Evolutionary conservation across 176 grass and related monocot genomes (phyloP), one percentile per base, ranked within the genome.

Genomic region (Aechmea fasciata): DNA sequence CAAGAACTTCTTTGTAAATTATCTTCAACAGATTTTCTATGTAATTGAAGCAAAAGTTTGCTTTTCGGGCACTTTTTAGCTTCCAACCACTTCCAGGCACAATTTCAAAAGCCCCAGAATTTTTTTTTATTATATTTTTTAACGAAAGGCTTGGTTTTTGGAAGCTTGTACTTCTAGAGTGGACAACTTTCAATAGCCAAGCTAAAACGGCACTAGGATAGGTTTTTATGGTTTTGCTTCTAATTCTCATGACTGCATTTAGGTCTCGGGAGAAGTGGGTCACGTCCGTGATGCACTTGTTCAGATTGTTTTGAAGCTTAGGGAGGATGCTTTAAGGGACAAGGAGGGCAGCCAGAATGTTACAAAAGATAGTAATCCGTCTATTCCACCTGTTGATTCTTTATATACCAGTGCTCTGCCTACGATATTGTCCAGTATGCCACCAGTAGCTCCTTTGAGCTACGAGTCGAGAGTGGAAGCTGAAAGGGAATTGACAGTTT

Each of bases 271-370:
- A 79, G 90, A 99, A 78, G 87, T 85, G 52, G 80, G 79, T 69
- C 90, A 74, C 63, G 72, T 99, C 69, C 85, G 89, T 84, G 87
- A 99, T 80, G 94, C 94, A 57, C 80, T 99, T 69, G 87, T 85
- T 78, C 90, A 99, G 70, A 87, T 99, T 64, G 76, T 93, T 71
- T 73, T 99, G 71, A 93, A 85, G 75, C 87, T 99, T 55, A 83
- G 94, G 79, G 94, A 99, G 70, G 94, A 90, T 79, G 84, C 82
- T 79, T 69, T 99, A 62, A 99, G 79, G 81, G 94, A 88, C 64
- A 93, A 85, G 65, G 87, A 90, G 22, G 87, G 79, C 33, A 80
- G 14, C 50, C 84, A 82, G 63, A 99, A 85, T 88, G 81, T 79
- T 66, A 80, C 70, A 8, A 88, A 73, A 66, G 94, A 99, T 74